These are phyloP conservation scores for Talaromyces sp. DNA, from an alignment of 2,329 filamentous ascomycete genomes.

Conservation along the genomic window DNA sequence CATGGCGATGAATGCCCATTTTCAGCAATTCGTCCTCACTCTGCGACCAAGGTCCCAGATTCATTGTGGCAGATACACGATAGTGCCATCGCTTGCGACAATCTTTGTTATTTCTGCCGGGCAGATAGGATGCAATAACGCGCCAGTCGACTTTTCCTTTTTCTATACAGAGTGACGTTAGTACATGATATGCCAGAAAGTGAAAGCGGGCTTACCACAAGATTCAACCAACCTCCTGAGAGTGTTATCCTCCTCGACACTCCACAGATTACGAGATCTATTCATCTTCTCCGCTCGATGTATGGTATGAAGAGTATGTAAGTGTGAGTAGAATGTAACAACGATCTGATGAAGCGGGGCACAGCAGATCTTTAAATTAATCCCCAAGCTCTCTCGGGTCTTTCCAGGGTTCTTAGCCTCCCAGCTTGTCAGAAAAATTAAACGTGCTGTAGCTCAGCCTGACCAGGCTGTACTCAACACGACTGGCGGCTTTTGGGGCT, in stretches of 20 bases:
- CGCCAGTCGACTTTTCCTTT: constrained; percentile 19
- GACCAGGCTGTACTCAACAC: background rate
- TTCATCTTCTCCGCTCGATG: background rate
- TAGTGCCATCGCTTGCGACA: constrained; percentile 20
- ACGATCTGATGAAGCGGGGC: background rate
- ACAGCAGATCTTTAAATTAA: constrained; percentile 5
- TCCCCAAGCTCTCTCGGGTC: background rate
- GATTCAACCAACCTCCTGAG: constrained; percentile 15
- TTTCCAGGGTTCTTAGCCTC: background rate
- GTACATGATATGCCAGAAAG: background rate
- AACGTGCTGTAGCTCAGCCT: constrained; percentile 6
- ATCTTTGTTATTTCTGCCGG: constrained; percentile 19
- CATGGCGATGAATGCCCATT: constrained; percentile 16
- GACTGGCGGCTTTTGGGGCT: constrained; percentile 8
- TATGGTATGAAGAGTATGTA: background rate
- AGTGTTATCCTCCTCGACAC: constrained; percentile 14
- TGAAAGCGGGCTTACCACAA: constrained; percentile 10
- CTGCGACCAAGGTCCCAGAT: constrained; percentile 17
- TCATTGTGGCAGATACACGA: constrained; percentile 18
- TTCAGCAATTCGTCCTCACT: constrained; percentile 16
- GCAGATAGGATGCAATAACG: constrained; percentile 16
- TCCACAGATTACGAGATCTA: constrained; percentile 17
- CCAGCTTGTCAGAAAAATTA: background rate
- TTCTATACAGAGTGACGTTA: background rate
- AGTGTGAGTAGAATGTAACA: background rate